Evolutionary conservation across 2,329 filamentous ascomycete species (phyloP), one percentile per base, ranked within the genome.

Genomic region (Paraphoma chrysanthemicola): DNA sequence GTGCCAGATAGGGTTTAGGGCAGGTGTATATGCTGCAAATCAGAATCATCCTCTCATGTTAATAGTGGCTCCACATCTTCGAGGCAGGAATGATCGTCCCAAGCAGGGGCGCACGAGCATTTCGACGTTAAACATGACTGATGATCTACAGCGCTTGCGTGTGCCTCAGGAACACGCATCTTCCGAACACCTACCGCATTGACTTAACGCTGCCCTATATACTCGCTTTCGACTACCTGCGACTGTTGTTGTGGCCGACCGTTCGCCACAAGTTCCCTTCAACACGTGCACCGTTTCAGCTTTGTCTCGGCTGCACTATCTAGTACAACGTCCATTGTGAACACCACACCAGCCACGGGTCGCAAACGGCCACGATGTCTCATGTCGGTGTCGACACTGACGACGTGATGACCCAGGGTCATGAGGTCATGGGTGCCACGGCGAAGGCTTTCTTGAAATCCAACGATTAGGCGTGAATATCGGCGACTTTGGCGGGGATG

Each of bases 281-380:
- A 47, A 58, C 48, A 60, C 64, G 38, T 39, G 54, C 46, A 54
- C 18, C 51, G 62, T 67, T 67, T 67, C 64, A 67, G 51, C 10
- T 42, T 14, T 48, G 64, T 67, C 63, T 61, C 63, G 60, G 45
- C 49, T 29, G 39, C 6, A 9, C 33, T 49, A 42, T 50, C 60
- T 58, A 48, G 56, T 54, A 43, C 53, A 60, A 49, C 50, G 38
- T 17, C 33, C 33, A 55, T 58, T 50, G 45, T 54, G 48, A 62
- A 51, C 49, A 48, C 39, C 18, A 53, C 46, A 31, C 46, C 42
- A 28, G 38, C 38, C 14, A 39, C 29, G 16, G 16, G 33, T 41
- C 29, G 14, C 5, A 29, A 17, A 11, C 4, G 28, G 30, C 18
- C 16, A 43, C 18, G 23, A 5, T 17, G 48, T 57, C 51, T 51